Base-by-base conservation (phyloP, 2,329 filamentous ascomycete species). In the Lachnellula occidentalis region DNA sequence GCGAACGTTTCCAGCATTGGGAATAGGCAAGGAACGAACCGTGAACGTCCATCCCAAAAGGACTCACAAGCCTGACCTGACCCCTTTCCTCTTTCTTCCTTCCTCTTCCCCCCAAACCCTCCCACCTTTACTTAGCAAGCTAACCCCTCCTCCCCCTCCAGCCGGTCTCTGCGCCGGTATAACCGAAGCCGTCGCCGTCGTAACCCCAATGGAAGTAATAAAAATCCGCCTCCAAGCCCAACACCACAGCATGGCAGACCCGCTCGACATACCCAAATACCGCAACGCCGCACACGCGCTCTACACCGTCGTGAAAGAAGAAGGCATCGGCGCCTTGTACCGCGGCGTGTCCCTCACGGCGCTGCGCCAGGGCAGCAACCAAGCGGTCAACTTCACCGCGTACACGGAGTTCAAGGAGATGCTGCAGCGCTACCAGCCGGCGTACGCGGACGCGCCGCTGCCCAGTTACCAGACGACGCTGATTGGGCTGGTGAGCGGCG, bases 191-290 rank as follows among this genome's bases (percentile, higher is more conserved):
- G 92, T 99, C 45, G 87, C 89, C 48, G 90, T 99, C 50, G 94
- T 99, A 54, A 96, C 92, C 31, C 94, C 94, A 5, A 99, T 99
- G 94, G 94, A 99, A 77, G 94, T 99, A 58, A 84, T 99, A 74
- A 99, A 99, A 82, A 99, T 99, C 70, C 88, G 94, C 48, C 82
- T 99, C 64, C 94, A 99, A 79, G 92, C 92, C 4, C 94, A 99
- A 76, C 90, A 96, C 76, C 94, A 99, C 82, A 90, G 85, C 70
- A 94, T 99, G 86, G 91, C 94, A 48, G 94, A 99, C 70, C 94
- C 94, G 5, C 85, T 97, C 63, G 94, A 97, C 71, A 73, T 96
- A 8, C 94, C 94, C 61, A 97, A 97, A 76, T 97, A 97, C 78
- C 89, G 92, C 70, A 96, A 95, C 73, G 92, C 92, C 24, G 91